These are phyloP conservation scores for Phytophthora pinifolia DNA, from an alignment of 352 stramenopile species.

Conservation along the genomic window DNA sequence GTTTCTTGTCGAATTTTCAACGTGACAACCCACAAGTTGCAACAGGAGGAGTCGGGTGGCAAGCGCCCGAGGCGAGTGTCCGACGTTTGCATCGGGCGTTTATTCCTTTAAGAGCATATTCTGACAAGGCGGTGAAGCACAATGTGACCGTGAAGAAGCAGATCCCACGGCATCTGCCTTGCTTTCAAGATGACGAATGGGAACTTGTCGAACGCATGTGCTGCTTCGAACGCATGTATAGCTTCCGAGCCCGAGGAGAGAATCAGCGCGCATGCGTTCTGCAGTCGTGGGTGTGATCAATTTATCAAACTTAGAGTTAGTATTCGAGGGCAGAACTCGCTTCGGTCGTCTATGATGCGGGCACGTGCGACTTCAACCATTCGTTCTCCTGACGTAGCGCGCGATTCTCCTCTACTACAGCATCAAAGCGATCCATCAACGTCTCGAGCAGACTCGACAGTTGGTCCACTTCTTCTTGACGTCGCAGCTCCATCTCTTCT, in stretches of 20 bases:
- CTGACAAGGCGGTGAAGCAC: constrained; percentile 2
- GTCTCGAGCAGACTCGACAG: constrained; percentile 36
- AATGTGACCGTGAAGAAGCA: constrained; percentile 1
- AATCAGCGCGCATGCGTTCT: constrained; percentile 3
- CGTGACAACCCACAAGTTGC: not conserved
- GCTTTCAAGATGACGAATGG: constrained; percentile 8
- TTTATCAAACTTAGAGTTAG: constrained; percentile 10
- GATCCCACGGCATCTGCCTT: not conserved
- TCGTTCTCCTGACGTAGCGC: constrained; percentile 43
- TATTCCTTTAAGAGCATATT: no score
- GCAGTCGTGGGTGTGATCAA: not conserved
- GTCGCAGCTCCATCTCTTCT: constrained; percentile 40
- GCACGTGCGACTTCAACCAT: constrained; percentile 36
- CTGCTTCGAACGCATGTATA: constrained; percentile 13
- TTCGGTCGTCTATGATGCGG: constrained; percentile 17
- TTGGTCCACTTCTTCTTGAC: constrained; percentile 39
- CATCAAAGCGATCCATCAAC: constrained; percentile 40
- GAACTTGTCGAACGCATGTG: constrained; percentile 10
- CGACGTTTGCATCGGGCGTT: constrained; percentile 9
- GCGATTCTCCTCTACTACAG: constrained; percentile 40
- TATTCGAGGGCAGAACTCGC: constrained; percentile 1
- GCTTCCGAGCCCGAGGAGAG: constrained; percentile 3
- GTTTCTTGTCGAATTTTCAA: constrained; percentile 1
- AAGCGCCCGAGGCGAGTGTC: constrained; percentile 11
- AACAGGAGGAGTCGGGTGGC: constrained; percentile 8